Percentiles rank a stretch among this genome's conserved stretches.
phyloP scores from a whole-genome alignment of 1,139 yeast genomes.

The Blastobotrys persicus region DNA sequence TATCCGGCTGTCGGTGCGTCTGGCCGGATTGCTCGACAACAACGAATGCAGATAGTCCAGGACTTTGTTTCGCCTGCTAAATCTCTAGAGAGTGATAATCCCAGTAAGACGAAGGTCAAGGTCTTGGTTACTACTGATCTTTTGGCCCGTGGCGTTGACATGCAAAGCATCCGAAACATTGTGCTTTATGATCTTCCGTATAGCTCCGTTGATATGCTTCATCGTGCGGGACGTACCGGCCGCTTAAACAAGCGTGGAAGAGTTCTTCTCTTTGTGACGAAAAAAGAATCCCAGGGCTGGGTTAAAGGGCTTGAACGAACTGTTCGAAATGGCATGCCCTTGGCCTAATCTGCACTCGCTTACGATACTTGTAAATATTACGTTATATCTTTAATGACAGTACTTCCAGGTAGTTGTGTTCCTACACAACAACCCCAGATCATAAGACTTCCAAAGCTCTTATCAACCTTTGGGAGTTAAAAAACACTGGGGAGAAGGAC shows the following conservation, averaged over 20 bases:
- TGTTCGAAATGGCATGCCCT: slow-evolving; percentile 19
- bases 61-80: slow-evolving; percentile 64
- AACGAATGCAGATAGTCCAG: slow-evolving; percentile 53
- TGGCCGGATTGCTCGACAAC: slow-evolving; percentile 60
- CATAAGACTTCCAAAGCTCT: too few relatives aligned
- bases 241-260: slow-evolving; percentile 88
- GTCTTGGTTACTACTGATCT: slow-evolving; percentile 88
- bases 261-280: slow-evolving; percentile 71
- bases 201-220: slow-evolving; percentile 81
- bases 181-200: slow-evolving; percentile 82
- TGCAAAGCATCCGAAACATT: slow-evolving; percentile 77
- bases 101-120: slow-evolving; percentile 37
- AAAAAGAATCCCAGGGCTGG: slow-evolving; percentile 69
- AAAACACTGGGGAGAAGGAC: slow-evolving; percentile 11
- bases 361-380: slow-evolving; percentile 8
- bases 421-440: too few relatives aligned
- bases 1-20: slow-evolving; percentile 64
- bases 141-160: slow-evolving; percentile 86
- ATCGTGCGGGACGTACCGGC: slow-evolving; percentile 93
- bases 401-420: too few relatives aligned
- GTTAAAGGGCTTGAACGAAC: slow-evolving; percentile 78
- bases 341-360: slow-evolving; percentile 12
- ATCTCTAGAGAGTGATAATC: slow-evolving; percentile 32
- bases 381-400: slow-evolving; percentile 1
- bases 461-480: background rate